A percentile compares a stretch with the other conserved stretches of the same genome.
These are phyloP conservation scores for Cyberlindnera nakhonratchasimensis DNA, from an alignment of 805 yeast species.

Conservation along the genomic window DNA sequence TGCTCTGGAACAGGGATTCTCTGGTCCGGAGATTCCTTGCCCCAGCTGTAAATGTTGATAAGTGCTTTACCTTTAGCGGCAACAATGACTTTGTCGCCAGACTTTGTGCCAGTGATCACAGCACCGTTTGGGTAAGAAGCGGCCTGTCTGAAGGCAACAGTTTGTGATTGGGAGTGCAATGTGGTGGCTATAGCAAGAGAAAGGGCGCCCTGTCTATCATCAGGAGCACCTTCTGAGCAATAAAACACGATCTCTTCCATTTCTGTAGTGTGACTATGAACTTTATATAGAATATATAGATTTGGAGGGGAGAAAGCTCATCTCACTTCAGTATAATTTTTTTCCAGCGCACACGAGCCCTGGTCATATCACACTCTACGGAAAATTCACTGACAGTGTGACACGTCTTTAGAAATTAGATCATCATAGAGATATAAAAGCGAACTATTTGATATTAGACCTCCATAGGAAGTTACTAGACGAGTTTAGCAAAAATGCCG, in stretches of 20 bases:
- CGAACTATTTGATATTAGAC: too few relatives aligned
- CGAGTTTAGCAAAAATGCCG: constrained; percentile 55
- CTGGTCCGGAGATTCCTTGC: constrained; percentile 72
- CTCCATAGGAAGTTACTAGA: too few relatives aligned
- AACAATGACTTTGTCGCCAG: constrained; percentile 42
- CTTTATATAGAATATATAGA: background rate
- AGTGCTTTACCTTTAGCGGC: constrained; percentile 72
- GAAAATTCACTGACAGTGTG: background rate
- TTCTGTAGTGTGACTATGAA: too few relatives aligned
- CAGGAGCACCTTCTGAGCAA: constrained; percentile 41
- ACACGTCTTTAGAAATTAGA: too few relatives aligned
- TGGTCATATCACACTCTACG: background rate
- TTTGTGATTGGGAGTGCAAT: constrained; percentile 40
- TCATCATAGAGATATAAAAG: too few relatives aligned
- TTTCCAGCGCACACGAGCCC: constrained; percentile 2
- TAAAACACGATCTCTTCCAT: constrained; percentile 54
- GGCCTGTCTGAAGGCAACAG: constrained; percentile 44
- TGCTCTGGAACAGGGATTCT: constrained; percentile 82
- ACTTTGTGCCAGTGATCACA: constrained; percentile 42
- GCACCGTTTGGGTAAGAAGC: constrained; percentile 48
- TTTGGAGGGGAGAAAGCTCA: constrained; percentile 3
- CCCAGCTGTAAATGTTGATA: constrained; percentile 66
- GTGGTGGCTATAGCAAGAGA: constrained; percentile 40
- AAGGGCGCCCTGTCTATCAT: constrained; percentile 43
- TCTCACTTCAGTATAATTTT: constrained; percentile 3